Evolutionary conservation across 352 stramenopile species (phyloP), one percentile per base, ranked within the genome.

Genomic region (Phytophthora crassamura): DNA sequence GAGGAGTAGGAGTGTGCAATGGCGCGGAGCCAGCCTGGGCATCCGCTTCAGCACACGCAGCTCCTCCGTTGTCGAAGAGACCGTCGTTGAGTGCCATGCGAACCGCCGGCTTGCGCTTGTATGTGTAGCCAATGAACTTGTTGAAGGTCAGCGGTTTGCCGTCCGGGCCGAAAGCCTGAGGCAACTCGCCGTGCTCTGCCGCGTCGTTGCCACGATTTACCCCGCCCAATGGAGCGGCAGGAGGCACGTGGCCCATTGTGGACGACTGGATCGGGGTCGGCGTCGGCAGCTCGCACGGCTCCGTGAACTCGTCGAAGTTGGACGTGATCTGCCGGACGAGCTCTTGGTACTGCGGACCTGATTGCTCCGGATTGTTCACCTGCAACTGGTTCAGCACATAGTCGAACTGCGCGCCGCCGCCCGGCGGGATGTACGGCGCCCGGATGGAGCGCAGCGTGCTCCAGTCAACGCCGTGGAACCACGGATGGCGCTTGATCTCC

Each of bases 221-320:
- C 36, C 18, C 36, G 18, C 42, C 51, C 45, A 61, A 55, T 1
- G 53, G 60, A n/a, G 59, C 50, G 32, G 48, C 43, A 48, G 72
- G 63, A 15, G 67, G 41, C 28, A 30, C 46, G 10, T 65, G 63
- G 11, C 54, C 57, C 52, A 62, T 60, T 12, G 50, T 47, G 3
- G 67, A 64, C n/a, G 78, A 64, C 33, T 63, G 48, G 8, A 72
- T 43, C 33, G 67, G 55, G 11, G 71, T 16, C 1, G 71, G 72
- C 11, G 56, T 46, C 4, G 69, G 69, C 28, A 90, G 66, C 40
- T 90, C 81, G 35, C 74, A 84, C 0, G 78, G 69, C 65, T 99
- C 96, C 38, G 97, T 86, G 77, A 99, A 99, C 30, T 98, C 96
- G 74, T 99, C 97, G 77, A 99, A 99, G 77, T 99, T 99, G 30